Conservation (phyloP, 2,329 filamentous ascomycete species). For the Blastomyces percursus region DNA sequence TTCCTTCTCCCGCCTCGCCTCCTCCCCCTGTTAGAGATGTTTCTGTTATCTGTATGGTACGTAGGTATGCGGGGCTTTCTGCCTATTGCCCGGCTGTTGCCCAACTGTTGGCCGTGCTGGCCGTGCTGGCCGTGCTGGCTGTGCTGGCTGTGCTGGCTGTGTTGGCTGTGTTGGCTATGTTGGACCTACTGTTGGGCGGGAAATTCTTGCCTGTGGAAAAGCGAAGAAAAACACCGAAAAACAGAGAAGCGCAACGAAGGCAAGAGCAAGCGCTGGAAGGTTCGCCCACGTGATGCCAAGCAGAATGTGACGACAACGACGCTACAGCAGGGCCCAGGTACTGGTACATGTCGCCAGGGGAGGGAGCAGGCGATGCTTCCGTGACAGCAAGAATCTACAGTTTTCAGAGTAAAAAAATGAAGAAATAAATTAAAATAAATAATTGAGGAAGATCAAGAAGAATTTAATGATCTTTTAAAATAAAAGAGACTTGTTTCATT, state of each 20-base stretch:
- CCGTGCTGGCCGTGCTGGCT: too few species aligned
- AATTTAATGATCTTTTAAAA: neutral
- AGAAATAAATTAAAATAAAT: too few species aligned
- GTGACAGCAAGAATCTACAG: neutral
- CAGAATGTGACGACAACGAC: constrained; percentile 12
- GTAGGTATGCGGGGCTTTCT: too few species aligned
- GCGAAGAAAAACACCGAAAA: neutral
- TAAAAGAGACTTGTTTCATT: too few species aligned
- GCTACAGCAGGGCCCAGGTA: constrained; percentile 1
- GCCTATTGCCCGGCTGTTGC: too few species aligned
- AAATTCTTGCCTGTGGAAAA: neutral
- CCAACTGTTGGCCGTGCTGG: neutral
- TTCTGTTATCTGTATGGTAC: neutral
- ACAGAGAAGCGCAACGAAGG: neutral
- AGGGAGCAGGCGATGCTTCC: too few species aligned
- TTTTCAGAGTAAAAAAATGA: neutral
- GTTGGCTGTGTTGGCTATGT: too few species aligned
- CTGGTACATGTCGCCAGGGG: too few species aligned
- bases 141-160: too few species aligned
- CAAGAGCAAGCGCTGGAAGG: constrained; percentile 30
- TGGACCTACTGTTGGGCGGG: too few species aligned
- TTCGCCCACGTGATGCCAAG: constrained; percentile 24
- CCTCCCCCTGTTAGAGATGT: neutral
- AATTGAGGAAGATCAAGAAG: neutral
- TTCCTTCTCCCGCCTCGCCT: neutral